Conservation (phyloP, 2,329 filamentous ascomycete genomes). For the Cyphellophora europaea region DNA sequence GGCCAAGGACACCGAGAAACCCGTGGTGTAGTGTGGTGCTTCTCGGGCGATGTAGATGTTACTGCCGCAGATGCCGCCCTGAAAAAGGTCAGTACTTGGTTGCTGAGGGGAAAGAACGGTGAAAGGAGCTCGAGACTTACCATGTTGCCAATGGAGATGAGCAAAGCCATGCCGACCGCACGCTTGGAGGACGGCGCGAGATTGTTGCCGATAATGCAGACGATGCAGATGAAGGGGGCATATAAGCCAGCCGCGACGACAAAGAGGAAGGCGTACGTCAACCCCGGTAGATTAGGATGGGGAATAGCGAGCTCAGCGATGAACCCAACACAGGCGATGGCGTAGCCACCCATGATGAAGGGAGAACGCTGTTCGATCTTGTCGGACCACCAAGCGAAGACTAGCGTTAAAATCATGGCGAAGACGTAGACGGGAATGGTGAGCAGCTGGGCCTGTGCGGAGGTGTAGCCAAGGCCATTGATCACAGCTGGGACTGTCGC, state of each 20-base stretch:
- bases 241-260: conserved; percentile 55
- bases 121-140: no score
- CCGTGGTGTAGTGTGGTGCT: conserved; percentile 25
- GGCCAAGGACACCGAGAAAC: conserved; percentile 25
- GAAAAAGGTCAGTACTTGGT: no score
- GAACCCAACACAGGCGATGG: conserved; percentile 52
- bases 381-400: conserved; percentile 43
- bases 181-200: conserved; percentile 61
- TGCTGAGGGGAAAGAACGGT: no score
- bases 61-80: conserved; percentile 35
- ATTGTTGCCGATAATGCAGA: conserved; percentile 63
- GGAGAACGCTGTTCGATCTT: conserved; percentile 47
- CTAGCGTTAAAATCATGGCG: conserved; percentile 55
- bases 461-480: conserved; percentile 29
- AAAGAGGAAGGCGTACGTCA: conserved; percentile 18
- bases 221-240: conserved; percentile 43
- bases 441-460: conserved; percentile 30
- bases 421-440: conserved; percentile 36
- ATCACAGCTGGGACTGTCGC: conserved; percentile 27
- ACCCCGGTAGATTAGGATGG: conserved; percentile 32
- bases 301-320: conserved; percentile 44
- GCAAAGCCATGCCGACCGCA: conserved; percentile 55
- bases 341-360: conserved; percentile 52
- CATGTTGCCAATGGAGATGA: conserved; percentile 54
- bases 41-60: conserved; percentile 27